These are phyloP conservation scores for Tetrahymena elliotti DNA, from an alignment of 73 alveolate species.

Conservation along the genomic window DNA sequence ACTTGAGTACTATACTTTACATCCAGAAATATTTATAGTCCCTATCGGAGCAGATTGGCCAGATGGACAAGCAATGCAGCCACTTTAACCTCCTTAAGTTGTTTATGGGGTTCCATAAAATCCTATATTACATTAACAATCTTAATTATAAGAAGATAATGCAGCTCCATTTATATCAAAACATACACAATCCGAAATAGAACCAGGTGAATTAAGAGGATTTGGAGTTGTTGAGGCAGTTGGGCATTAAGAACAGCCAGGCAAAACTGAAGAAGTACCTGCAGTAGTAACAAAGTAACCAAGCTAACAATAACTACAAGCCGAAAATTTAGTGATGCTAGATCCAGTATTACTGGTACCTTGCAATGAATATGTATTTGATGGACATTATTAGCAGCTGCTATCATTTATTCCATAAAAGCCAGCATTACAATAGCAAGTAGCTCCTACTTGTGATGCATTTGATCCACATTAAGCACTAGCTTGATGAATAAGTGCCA, in stretches of 20 bases:
- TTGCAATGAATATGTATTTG: neutral
- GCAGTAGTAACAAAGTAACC: neutral
- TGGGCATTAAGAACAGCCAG: neutral
- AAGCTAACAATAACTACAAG: neutral
- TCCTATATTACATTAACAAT: neutral
- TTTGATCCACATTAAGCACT: neutral
- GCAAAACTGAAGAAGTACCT: neutral
- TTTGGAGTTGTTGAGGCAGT: neutral
- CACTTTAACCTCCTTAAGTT: neutral
- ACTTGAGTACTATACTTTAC: neutral
- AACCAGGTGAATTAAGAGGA: neutral
- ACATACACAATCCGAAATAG: neutral
- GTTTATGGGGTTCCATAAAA: neutral
- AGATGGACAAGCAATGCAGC: neutral
- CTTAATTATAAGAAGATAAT: neutral
- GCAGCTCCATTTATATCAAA: neutral
- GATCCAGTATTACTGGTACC: neutral
- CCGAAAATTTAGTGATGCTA: neutral
- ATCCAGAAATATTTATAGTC: neutral
- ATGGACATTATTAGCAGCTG: neutral
- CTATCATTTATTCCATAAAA: neutral
- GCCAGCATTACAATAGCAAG: neutral
- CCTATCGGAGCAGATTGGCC: neutral
- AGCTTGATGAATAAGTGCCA: neutral
- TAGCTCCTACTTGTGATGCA: neutral